Evolutionary conservation across 106 monocot species (phyloP), one percentile per base, ranked within the genome.

Genomic region (Dioscorea alata): DNA sequence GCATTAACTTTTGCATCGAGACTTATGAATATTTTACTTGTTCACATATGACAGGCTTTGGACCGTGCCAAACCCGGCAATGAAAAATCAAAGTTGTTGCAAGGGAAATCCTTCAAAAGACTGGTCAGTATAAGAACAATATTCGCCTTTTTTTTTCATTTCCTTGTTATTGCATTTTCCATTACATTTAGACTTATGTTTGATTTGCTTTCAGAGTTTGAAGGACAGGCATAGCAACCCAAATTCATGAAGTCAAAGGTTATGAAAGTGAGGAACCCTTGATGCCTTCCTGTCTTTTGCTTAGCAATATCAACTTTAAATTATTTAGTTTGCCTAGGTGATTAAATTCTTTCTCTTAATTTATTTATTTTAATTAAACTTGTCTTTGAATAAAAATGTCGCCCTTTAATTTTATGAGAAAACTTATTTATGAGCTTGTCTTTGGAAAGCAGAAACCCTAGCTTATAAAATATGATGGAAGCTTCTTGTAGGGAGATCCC

Each of bases 51-150:
- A n/a, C 54, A 94, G 90, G 83, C 94, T 60, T 57, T 94, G 74
- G 87, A 88, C 67, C 80, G 88, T 51, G 94, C 90, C 49, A 90
- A 90, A 79, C 77, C 82, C 49, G 90, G 85, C 2, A 50, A 57
- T 15, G 85, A 87, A 64, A 84, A 77, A 63, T 63, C 74, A 23
- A 79, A 84, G 50, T 50, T 74, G 59, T 62, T 68, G n/a, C 65
- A 59, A 33, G 80, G 76, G 17, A 81, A 70, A 60, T 90, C 94
- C 62, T 85, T 94, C 49, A 94, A 83, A 65, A 76, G 74, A 68
- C 58, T 90, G 88, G 94, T 94, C 25, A 5, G 80, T 87, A 19
- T 24, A 23, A 19, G 0, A 17, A 33, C 22, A 24, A 13, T 58
- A n/a, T 28, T 33, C 1, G 21, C 12, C 4, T 56, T 48, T 28